Evolutionary conservation across 2,329 filamentous ascomycete species (phyloP), one percentile per base, ranked within the genome.

Genomic region (Phialocephala sp.): DNA sequence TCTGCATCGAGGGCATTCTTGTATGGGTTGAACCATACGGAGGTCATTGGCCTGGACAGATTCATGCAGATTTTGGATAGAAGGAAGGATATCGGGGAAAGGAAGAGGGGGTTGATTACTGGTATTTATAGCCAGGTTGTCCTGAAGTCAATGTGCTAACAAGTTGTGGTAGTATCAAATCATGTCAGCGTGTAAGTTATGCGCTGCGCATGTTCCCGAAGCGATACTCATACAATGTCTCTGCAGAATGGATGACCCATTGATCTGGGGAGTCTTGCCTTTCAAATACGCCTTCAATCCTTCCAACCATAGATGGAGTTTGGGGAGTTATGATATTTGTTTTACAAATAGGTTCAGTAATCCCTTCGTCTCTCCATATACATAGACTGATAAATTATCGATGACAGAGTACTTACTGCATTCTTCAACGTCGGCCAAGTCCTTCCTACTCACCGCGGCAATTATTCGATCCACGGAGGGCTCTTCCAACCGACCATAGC

Each of bases 251-350:
- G 95, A 99, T 79, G 95, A 99, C 80, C 95, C 95, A 32, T 80
- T 98, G 65, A 89, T 97, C 72, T 99, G 94, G 94, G 95, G 94
- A 20, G 87, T 93, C 41, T 81, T 99, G 4, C 95, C 95, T 0
- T 78, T 92, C 55, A 84, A 85, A 59, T 92, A 95, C 75, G 81
- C 87, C 69, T 88, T 91, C 74, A 87, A 89, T 66, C 87, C 91
- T 22, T 83, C 85, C 63, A 95, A 94, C 76, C 84, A 93, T 74
- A 88, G 95, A 77, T 98, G 94, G 93, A 88, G 90, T 11, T 85
- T 99, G 62, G 95, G 92, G 27, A 96, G 93, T 73, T 92, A 97
- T 77, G 95, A 99, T 78, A 94, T 99, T 66, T 97, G 94, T 80
- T 99, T 96, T 78, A 90, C 89, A 74, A 94, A 92, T 76, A 89